Evolutionary conservation across 2,329 filamentous ascomycete species (phyloP).

Genomic region (Elsinoe arachidis): DNA sequence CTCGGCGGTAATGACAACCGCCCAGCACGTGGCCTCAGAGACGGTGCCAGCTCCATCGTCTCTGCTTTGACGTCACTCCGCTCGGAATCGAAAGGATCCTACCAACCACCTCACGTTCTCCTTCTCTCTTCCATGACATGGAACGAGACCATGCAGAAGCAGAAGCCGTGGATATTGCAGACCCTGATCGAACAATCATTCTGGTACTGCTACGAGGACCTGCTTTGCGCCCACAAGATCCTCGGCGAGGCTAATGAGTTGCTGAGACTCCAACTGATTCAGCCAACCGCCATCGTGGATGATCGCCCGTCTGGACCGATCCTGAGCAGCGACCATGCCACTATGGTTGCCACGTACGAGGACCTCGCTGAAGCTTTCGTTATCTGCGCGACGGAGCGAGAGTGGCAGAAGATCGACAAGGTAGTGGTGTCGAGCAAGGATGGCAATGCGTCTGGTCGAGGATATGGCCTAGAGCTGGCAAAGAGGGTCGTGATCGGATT

Average conservation of each 20-base stretch:
- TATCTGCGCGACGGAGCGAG: not conserved
- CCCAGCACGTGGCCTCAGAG: not conserved
- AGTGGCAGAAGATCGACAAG: not conserved
- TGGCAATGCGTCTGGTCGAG: not conserved
- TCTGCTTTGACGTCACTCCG: not conserved
- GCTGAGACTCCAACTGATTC: not conserved
- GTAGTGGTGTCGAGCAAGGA: not conserved
- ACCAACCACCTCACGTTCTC: not conserved
- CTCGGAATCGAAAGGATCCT: not conserved
- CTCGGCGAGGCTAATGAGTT: not conserved
- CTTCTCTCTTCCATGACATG: not conserved
- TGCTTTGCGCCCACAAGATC: not conserved
- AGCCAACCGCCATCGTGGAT: not conserved
- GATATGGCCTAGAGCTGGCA: not conserved
- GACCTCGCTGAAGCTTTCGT: not conserved
- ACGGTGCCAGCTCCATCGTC: not conserved
- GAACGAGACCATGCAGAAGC: not conserved
- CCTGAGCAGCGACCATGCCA: not conserved
- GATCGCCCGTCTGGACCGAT: not conserved
- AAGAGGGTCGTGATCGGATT: not conserved
- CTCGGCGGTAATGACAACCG: slow-evolving; percentile 6
- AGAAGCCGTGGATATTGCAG: not conserved
- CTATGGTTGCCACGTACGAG: not conserved
- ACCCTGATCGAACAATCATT: not conserved
- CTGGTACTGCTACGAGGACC: slow-evolving; percentile 1